phyloP scores from a whole-genome alignment of 805 yeast genomes.

The Clavispora phyllophila region DNA sequence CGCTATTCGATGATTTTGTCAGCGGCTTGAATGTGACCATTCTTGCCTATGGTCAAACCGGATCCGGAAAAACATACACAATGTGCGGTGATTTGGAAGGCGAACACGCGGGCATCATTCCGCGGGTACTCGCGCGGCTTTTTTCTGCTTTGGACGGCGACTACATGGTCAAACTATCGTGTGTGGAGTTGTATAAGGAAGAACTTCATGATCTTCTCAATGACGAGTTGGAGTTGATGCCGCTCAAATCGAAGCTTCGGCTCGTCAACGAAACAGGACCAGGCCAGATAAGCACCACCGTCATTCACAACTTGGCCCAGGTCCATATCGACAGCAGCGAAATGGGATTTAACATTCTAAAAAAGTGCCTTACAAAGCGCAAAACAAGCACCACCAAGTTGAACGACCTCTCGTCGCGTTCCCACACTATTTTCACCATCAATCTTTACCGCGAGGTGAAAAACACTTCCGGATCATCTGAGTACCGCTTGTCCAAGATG shows the following conservation, averaged over 20 bases:
- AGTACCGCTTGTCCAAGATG: conserved; percentile 52
- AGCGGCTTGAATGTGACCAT: conserved; percentile 66
- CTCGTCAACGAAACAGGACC: conserved; percentile 7
- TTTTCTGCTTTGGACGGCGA: conserved; percentile 50
- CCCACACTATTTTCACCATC: conserved; percentile 72
- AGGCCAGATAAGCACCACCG: conserved; percentile 22
- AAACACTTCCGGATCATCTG: conserved; percentile 16
- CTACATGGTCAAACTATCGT: conserved; percentile 69
- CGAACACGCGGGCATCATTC: conserved; percentile 54
- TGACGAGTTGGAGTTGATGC: conserved; percentile 29
- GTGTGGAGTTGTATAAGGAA: conserved; percentile 83
- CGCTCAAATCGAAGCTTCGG: conserved; percentile 22
- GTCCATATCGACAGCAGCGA: conserved; percentile 47
- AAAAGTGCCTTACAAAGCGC: conserved; percentile 53
- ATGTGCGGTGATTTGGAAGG: conserved; percentile 49
- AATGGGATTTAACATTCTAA: conserved; percentile 53
- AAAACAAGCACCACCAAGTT: conserved; percentile 70
- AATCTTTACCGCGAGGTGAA: conserved; percentile 46
- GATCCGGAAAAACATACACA: conserved; percentile 81
- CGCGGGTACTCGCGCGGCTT: conserved; percentile 41
- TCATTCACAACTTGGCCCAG: conserved; percentile 64
- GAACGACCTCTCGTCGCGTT: conserved; percentile 69
- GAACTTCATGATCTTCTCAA: conserved; percentile 69
- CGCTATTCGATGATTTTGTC: conserved; percentile 63
- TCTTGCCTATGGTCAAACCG: conserved; percentile 79